These are phyloP conservation scores for Adansonia digitata DNA, from an alignment of 345 rosid species.

Conservation along the genomic window DNA sequence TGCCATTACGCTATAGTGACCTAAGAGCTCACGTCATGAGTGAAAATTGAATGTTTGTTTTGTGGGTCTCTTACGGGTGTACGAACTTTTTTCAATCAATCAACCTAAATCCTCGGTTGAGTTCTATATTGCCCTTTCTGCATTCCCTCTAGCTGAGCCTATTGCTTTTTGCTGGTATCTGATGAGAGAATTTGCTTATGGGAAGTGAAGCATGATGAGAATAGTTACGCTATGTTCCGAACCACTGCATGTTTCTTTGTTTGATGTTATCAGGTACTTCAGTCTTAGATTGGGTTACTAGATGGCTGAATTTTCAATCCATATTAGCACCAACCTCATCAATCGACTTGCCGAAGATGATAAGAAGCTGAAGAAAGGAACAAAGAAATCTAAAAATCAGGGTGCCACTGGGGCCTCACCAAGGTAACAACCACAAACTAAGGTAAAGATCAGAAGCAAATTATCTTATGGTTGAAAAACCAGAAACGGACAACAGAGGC, in stretches of 20 bases:
- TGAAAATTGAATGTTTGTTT: no score
- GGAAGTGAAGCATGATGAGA: neutral
- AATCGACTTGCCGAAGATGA: slow-evolving; percentile 47
- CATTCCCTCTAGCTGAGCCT: neutral
- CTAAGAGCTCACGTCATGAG: no score
- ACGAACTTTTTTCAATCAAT: neutral
- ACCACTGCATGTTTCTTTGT: neutral
- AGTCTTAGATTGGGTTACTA: slow-evolving; percentile 6
- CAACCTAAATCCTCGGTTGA: neutral
- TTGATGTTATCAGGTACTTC: slow-evolving; percentile 11
- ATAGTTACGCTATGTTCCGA: neutral
- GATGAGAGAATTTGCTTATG: neutral
- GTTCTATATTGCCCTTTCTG: neutral
- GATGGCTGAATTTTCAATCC: slow-evolving; percentile 79
- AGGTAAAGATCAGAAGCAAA: slow-evolving; percentile 41
- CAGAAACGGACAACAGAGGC: no score
- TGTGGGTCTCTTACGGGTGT: no score
- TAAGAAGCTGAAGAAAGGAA: slow-evolving; percentile 54
- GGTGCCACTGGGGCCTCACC: slow-evolving; percentile 32
- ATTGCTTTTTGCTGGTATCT: neutral
- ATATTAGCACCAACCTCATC: slow-evolving; percentile 61
- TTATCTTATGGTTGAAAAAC: no score
- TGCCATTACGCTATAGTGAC: no score
- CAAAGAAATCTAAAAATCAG: slow-evolving; percentile 54
- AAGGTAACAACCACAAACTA: slow-evolving; percentile 29